These are phyloP conservation scores for Leucaena leucocephala DNA, from an alignment of 306 rosid species.

Conservation along the genomic window DNA sequence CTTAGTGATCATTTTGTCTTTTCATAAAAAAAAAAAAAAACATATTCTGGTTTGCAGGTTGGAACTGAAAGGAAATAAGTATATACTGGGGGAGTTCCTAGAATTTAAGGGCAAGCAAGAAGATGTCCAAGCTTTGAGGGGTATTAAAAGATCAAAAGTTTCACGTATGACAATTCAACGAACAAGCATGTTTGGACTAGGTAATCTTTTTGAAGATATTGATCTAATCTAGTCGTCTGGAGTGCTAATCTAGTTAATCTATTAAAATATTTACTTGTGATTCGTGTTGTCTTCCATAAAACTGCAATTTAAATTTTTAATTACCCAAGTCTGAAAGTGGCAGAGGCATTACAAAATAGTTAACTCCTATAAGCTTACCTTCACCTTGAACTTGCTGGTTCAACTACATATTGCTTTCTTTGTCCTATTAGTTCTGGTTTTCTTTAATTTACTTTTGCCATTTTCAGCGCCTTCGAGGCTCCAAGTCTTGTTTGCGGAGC, in stretches of 20 bases:
- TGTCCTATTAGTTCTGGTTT: conserved; percentile 17
- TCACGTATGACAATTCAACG: conserved; percentile 61
- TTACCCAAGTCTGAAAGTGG: conserved; percentile 22
- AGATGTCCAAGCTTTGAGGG: conserved; percentile 65
- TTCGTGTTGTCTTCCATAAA: conserved; percentile 20
- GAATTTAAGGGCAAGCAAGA: conserved; percentile 91
- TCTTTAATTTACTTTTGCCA: conserved; percentile 27
- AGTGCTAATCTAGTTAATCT: conserved; percentile 20
- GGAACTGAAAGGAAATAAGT: conserved; percentile 80
- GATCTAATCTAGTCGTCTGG: conserved; percentile 5
- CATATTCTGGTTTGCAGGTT: conserved; percentile 53
- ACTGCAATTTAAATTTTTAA: conserved; percentile 23
- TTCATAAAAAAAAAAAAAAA: neutral
- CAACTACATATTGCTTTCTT: conserved; percentile 5
- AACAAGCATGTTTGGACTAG: conserved; percentile 95
- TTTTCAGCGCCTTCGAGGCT: conserved; percentile 81
- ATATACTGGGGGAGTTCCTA: conserved; percentile 81
- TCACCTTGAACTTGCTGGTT: neutral
- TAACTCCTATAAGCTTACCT: neutral
- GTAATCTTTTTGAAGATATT: conserved; percentile 48
- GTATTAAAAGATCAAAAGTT: conserved; percentile 83
- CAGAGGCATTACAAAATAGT: conserved; percentile 17
- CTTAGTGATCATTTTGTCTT: too few species aligned
- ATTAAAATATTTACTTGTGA: neutral
- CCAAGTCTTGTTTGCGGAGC: conserved; percentile 68